Conservation (phyloP, 208 protist genomes). For the Crithidia expoeki region DNA sequence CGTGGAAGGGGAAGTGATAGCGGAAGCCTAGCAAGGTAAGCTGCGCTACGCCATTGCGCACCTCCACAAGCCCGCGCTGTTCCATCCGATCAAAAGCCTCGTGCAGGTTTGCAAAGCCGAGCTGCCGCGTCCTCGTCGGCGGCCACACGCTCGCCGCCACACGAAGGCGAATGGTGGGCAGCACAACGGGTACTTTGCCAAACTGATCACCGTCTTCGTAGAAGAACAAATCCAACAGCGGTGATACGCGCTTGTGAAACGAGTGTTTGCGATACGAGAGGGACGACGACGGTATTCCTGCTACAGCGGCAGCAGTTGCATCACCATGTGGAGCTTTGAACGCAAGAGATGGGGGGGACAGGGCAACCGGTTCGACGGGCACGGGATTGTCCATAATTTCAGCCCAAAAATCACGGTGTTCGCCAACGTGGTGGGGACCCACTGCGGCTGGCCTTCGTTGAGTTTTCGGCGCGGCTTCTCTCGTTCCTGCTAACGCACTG, state of each 20-base stretch:
- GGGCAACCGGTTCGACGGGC: background rate
- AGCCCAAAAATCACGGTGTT: conserved; percentile 44
- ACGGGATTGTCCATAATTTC: conserved; percentile 39
- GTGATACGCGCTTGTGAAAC: conserved; percentile 66
- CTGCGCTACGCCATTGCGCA: conserved; percentile 41
- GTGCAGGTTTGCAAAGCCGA: conserved; percentile 43
- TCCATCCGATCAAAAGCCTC: conserved; percentile 55
- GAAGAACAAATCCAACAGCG: conserved; percentile 76
- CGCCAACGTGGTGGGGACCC: background rate
- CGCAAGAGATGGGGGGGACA: background rate
- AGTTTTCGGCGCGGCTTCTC: too few relatives aligned
- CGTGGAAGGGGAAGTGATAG: conserved; percentile 84
- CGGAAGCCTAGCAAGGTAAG: conserved; percentile 78
- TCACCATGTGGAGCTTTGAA: too few relatives aligned
- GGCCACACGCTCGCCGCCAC: conserved; percentile 39
- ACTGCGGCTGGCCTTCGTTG: background rate
- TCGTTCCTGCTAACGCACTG: too few relatives aligned
- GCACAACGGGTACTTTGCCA: conserved; percentile 42
- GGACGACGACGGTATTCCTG: background rate
- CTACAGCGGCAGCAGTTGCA: background rate
- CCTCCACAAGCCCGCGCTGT: conserved; percentile 47
- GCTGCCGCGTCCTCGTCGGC: conserved; percentile 18
- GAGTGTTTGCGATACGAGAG: conserved; percentile 28
- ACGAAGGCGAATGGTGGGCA: conserved; percentile 56
- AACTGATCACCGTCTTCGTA: conserved; percentile 64